Base-by-base conservation (phyloP, 768 basidiomycete species). In the Suillus discolor region DNA sequence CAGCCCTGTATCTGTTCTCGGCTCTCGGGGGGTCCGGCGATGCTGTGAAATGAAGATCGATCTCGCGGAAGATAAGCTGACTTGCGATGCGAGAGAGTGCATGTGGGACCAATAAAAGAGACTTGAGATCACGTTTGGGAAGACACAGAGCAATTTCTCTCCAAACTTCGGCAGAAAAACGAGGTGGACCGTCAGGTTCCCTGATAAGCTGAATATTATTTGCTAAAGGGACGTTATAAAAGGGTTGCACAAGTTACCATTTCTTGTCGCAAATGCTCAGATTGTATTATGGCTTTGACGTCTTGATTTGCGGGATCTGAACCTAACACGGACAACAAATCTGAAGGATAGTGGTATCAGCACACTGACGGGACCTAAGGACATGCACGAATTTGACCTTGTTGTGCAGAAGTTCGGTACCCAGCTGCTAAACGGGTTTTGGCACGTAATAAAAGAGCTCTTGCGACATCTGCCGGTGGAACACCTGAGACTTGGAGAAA, bases 221-320 rank as follows among this genome's bases (percentile, higher is more conserved):
- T 34, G 9, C 9, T 20, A 34, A 54, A 51, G 38, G 12, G 51
- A 63, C 45, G 70, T 42, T 34, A 49, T 23, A 23, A 55, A 55
- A 63, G 57, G 38, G 23, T 39, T 63, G 53, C 41, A 23, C 57
- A n/a, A 70, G 75, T 49, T 63, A 87, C 88, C 83, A 87, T 88
- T 70, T 87, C 85, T 12, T 86, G 82, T 34, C 83, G 80, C 34
- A 85, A 83, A 66, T 77, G 72, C 16, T 66, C 85, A 78, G 65
- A 84, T 80, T 74, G 85, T 80, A 77, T 87, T 81, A 91, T 77
- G 4, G 83, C 80, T 67, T 85, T 85, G 28, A 89, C 90, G 71
- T 90, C 90, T 61, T 85, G 82, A 75, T 92, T 88, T 72, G 87
- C 87, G 54, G 90, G 89, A 66, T 91, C 89, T 25, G 81, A 82